Percentiles rank a stretch among this genome's conserved stretches.
Conservation (phyloP, 1,284 basidiomycete species). For the Mycosarcoma maydis region DNA sequence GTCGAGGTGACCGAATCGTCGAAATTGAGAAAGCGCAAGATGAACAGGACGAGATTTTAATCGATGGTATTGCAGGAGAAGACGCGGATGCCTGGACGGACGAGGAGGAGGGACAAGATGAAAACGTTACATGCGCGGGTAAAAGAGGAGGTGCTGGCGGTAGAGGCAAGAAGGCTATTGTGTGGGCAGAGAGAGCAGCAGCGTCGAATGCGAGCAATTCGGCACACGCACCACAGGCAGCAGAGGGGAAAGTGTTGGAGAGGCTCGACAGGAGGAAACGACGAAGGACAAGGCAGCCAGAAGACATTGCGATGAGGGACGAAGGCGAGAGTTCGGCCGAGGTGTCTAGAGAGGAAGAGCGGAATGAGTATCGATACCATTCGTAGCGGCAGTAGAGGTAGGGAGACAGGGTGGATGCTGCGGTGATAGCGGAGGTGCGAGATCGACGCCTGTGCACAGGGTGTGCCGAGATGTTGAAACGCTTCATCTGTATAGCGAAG, state of each 20-base stretch:
- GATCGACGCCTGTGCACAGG: too few relatives aligned
- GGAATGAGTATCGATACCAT: slow-evolving; percentile 8
- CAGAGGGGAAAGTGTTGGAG: slow-evolving; percentile 13
- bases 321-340: background rate
- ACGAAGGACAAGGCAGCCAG: background rate
- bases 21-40: slow-evolving; percentile 17
- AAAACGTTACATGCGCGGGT: background rate
- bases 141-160: background rate
- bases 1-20: slow-evolving; percentile 23
- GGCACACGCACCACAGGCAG: background rate
- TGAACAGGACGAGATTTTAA: slow-evolving; percentile 8
- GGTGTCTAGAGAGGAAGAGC: slow-evolving; percentile 1
- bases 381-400: too few relatives aligned
- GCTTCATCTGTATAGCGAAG: too few relatives aligned
- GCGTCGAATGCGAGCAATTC: background rate
- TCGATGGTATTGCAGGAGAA: background rate
- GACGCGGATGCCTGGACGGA: slow-evolving; percentile 38
- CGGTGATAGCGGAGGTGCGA: too few relatives aligned
- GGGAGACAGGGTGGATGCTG: too few relatives aligned
- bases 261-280: slow-evolving; percentile 21
- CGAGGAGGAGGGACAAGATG: slow-evolving; percentile 13
- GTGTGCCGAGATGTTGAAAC: too few relatives aligned
- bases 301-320: background rate
- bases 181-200: slow-evolving; percentile 18
- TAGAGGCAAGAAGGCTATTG: slow-evolving; percentile 8